Percentiles rank a stretch among this genome's conserved stretches.
Conservation (phyloP, 306 rosid genomes). For the Quercus parvula region DNA sequence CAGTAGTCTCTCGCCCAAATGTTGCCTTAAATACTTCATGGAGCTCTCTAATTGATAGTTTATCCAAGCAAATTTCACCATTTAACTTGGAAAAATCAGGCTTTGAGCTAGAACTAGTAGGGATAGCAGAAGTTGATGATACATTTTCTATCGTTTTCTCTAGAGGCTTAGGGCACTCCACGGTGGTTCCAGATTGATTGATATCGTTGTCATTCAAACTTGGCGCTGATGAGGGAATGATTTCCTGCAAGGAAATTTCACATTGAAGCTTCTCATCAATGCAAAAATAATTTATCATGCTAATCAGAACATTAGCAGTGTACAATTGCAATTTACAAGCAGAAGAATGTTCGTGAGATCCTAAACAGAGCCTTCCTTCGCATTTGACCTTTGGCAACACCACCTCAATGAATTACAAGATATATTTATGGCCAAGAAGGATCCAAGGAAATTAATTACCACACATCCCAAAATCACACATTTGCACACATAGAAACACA, state of each 20-base stretch:
- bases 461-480: slow-evolving; percentile 15
- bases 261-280: slow-evolving; percentile 42
- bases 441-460: slow-evolving; percentile 32
- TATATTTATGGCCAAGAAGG: slow-evolving; percentile 42
- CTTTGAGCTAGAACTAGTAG: slow-evolving; percentile 32
- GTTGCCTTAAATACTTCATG: slow-evolving; percentile 82
- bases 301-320: slow-evolving; percentile 43
- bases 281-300: slow-evolving; percentile 41
- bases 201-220: slow-evolving; percentile 43
- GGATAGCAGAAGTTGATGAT: slow-evolving; percentile 58
- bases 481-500: slow-evolving; percentile 14
- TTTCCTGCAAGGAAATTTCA: slow-evolving; percentile 47
- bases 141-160: slow-evolving; percentile 56
- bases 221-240: slow-evolving; percentile 37
- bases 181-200: slow-evolving; percentile 47
- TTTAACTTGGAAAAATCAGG: slow-evolving; percentile 52
- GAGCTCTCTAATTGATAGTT: slow-evolving; percentile 83
- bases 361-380: slow-evolving; percentile 50
- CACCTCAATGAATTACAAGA: slow-evolving; percentile 52
- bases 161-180: slow-evolving; percentile 54
- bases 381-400: slow-evolving; percentile 57
- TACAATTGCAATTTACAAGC: slow-evolving; percentile 24
- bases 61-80: slow-evolving; percentile 82
- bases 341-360: slow-evolving; percentile 43
- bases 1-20: slow-evolving; percentile 92